Conservation (phyloP, 352 stramenopile species). For the Globisporangium heterothallicum region DNA sequence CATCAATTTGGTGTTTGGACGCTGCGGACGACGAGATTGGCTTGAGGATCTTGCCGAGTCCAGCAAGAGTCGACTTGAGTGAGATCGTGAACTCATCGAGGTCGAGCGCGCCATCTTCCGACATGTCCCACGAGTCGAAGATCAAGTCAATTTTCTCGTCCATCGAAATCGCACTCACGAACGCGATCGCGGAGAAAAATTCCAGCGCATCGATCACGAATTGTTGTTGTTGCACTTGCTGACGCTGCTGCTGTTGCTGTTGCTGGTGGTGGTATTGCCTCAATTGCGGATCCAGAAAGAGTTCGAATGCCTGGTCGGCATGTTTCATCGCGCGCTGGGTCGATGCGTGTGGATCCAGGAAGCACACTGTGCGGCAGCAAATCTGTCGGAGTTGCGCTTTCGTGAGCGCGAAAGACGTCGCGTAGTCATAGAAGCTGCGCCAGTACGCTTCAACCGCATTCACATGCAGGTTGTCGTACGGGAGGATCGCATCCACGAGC, state of each 20-base stretch:
- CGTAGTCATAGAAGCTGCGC: slow-evolving; percentile 80
- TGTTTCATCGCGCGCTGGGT: slow-evolving; percentile 34
- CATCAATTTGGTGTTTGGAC: slow-evolving; percentile 1
- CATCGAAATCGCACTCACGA: slow-evolving; percentile 47
- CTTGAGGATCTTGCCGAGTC: slow-evolving; percentile 63
- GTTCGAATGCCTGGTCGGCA: slow-evolving; percentile 48
- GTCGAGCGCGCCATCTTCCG: slow-evolving; percentile 67
- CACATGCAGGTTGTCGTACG: slow-evolving; percentile 71
- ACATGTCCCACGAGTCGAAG: slow-evolving; percentile 88
- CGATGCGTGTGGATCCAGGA: slow-evolving; percentile 34
- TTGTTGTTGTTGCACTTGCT: not conserved
- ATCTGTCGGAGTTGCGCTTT: slow-evolving; percentile 54
- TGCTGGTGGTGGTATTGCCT: slow-evolving; percentile 9
- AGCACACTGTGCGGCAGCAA: slow-evolving; percentile 41
- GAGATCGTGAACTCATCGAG: slow-evolving; percentile 86
- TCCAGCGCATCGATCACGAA: slow-evolving; percentile 68
- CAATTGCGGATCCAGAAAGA: slow-evolving; percentile 45
- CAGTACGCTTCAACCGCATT: slow-evolving; percentile 76
- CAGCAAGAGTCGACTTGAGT: slow-evolving; percentile 76
- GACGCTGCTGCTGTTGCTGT: slow-evolving; percentile 10
- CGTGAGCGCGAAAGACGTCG: slow-evolving; percentile 62
- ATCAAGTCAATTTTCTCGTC: slow-evolving; percentile 82
- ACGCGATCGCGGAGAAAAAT: slow-evolving; percentile 69
- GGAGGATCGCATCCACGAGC: slow-evolving; percentile 53
- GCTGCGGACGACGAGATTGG: slow-evolving; percentile 5